Evolutionary conservation across 169 alveolate genomes (phyloP).

Genomic region (Plasmodium relictum): DNA sequence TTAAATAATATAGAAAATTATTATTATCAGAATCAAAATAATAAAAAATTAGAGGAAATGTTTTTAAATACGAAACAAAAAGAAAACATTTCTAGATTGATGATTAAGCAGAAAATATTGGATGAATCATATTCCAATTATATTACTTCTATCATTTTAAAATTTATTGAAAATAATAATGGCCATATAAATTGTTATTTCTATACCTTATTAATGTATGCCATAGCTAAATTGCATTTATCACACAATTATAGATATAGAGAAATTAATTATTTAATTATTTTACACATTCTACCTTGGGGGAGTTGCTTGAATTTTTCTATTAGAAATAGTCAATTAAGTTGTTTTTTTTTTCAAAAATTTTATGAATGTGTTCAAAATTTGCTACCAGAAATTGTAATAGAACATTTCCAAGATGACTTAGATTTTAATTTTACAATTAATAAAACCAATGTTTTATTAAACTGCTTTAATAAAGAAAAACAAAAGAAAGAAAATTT

Average conservation of each 20-base stretch:
- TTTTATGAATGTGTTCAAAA: conserved; percentile 60
- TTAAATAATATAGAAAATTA: not conserved
- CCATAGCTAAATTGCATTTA: conserved; percentile 27
- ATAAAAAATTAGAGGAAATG: not conserved
- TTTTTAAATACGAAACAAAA: too few relatives aligned
- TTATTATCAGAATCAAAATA: not conserved
- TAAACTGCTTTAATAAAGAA: not conserved
- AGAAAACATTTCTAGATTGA: not conserved
- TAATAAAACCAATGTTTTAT: not conserved
- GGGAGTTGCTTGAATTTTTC: conserved; percentile 8
- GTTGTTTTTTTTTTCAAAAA: conserved; percentile 72
- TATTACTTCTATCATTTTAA: not conserved
- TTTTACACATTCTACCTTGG: conserved; percentile 67
- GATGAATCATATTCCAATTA: conserved; percentile 15
- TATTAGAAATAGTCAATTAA: conserved; percentile 21
- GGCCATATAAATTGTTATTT: conserved; percentile 24
- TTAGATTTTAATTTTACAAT: not conserved
- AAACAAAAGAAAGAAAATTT: not conserved
- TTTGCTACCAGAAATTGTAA: conserved; percentile 56
- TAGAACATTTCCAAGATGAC: conserved; percentile 20
- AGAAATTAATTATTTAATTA: conserved; percentile 45
- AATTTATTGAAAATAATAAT: conserved; percentile 18
- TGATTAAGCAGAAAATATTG: not conserved
- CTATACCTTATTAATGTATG: conserved; percentile 46
- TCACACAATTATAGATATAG: conserved; percentile 42